These are phyloP conservation scores for Candida xiaguanensis DNA, from an alignment of 805 yeast species.

Conservation along the genomic window DNA sequence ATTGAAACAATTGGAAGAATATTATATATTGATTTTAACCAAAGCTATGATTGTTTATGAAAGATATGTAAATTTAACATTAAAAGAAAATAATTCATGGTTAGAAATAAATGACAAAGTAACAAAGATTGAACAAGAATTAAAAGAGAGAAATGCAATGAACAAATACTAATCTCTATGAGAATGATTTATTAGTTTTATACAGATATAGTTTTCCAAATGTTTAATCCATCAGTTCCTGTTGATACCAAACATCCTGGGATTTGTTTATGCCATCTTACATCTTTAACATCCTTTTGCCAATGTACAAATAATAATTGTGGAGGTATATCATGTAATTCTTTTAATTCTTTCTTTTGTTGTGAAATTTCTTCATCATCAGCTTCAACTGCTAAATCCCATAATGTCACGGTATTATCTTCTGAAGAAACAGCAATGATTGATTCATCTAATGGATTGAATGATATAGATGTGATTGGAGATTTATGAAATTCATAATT, in stretches of 20 bases:
- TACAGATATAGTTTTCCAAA: slow-evolving; percentile 94
- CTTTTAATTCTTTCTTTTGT: slow-evolving; percentile 74
- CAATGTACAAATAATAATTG: slow-evolving; percentile 95
- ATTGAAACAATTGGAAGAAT: slow-evolving; percentile 14
- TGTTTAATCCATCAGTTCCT: slow-evolving; percentile 90
- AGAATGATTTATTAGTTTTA: no score
- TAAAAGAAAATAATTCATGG: slow-evolving; percentile 27
- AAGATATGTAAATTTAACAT: slow-evolving; percentile 18
- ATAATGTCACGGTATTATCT: slow-evolving; percentile 92
- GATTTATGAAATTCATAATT: slow-evolving; percentile 92
- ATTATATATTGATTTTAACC: slow-evolving; percentile 20
- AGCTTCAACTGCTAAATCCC: slow-evolving; percentile 99
- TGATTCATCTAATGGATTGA: slow-evolving; percentile 94
- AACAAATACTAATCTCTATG: slow-evolving; percentile 9
- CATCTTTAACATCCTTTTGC: slow-evolving; percentile 97
- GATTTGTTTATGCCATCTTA: slow-evolving; percentile 95
- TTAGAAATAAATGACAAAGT: slow-evolving; percentile 18
- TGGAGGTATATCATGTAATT: slow-evolving; percentile 87
- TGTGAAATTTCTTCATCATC: slow-evolving; percentile 94
- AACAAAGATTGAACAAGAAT: slow-evolving; percentile 10
- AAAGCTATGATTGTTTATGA: slow-evolving; percentile 30
- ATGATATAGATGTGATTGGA: slow-evolving; percentile 88
- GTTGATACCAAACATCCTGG: slow-evolving; percentile 95
- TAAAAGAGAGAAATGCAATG: slow-evolving; percentile 4
- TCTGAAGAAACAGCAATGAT: slow-evolving; percentile 94